Base-by-base conservation (phyloP, 2,329 filamentous ascomycete genomes). In the Lachnellula arida region DNA sequence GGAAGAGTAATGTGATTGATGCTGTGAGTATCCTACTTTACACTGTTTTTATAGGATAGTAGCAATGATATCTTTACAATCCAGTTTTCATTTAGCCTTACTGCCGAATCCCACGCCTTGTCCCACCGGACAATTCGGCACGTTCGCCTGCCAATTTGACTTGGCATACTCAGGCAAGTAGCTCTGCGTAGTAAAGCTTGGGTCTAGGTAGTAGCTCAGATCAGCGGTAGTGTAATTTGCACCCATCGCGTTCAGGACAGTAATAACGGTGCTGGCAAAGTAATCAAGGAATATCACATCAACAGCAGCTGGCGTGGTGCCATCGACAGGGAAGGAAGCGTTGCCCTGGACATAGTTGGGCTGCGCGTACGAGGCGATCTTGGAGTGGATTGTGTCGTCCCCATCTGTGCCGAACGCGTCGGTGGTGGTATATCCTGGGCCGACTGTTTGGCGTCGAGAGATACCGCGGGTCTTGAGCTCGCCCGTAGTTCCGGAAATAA, bases 221-320 rank as follows among this genome's bases (percentile, higher is more conserved):
- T 71, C 66, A 4, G 49, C 56, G 28, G 42, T 56, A 1, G 67
- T 69, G 50, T 71, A 70, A 7, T 66, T 64, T 1, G 55, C 69
- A 14, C 70, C 69, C n/a, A 68, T 51, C 2, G 53, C 50, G 39
- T 86, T 84, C 57, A 96, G 75, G 2, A 90, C 90, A 8, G 86
- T 74, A 19, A 95, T 73, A 47, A 97, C 76, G 78, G 86, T 93
- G 12, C 84, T 84, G 71, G 93, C 82, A 46, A 97, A 85, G 69
- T 96, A 97, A 69, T 95, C 91, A 54, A 95, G 83, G 70, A 94
- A 97, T 14, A 97, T 84, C 5, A 97, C 72, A 70, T 97, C 92
- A 0, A 97, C 90, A 0, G 74, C 85, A 49, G 86, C 81, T 0
- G 90, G 89, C 19, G 57, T 56, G 19, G 80, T 75, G 4, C 70